Evolutionary conservation across 768 basidiomycete species (phyloP).

Genomic region (Pleurotus giganteus): DNA sequence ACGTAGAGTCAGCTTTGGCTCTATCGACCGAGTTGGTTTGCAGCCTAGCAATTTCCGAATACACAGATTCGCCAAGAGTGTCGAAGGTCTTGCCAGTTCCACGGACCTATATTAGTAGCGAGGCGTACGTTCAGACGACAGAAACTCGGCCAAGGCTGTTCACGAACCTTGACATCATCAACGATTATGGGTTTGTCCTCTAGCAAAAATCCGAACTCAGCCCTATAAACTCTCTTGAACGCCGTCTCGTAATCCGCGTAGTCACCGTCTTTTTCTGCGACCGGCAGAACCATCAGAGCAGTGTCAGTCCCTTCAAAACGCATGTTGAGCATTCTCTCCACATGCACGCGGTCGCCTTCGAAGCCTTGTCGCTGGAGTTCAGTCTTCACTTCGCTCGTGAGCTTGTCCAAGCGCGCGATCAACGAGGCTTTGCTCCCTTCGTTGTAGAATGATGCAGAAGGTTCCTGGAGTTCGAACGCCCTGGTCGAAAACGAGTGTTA

Average conservation of each 20-base stretch:
- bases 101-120: slow-evolving; percentile 53
- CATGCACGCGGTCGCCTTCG: slow-evolving; percentile 60
- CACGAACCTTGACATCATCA: slow-evolving; percentile 81
- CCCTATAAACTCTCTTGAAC: slow-evolving; percentile 78
- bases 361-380: slow-evolving; percentile 86
- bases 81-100: slow-evolving; percentile 92
- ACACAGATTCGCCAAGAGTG: slow-evolving; percentile 74
- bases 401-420: slow-evolving; percentile 62
- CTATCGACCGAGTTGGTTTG: slow-evolving; percentile 36
- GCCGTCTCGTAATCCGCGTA: slow-evolving; percentile 73
- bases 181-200: slow-evolving; percentile 82
- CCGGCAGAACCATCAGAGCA: slow-evolving; percentile 79
- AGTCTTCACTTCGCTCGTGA: slow-evolving; percentile 56
- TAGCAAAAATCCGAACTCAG: slow-evolving; percentile 90
- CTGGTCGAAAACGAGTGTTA: slow-evolving; percentile 33
- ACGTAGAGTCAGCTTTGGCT: slow-evolving; percentile 45
- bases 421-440: slow-evolving; percentile 54
- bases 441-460: slow-evolving; percentile 78
- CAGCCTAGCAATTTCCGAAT: slow-evolving; percentile 65
- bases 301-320: slow-evolving; percentile 94
- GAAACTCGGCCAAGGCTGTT: background rate
- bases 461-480: slow-evolving; percentile 87
- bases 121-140: slow-evolving; percentile 2
- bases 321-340: slow-evolving; percentile 89
- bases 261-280: slow-evolving; percentile 36